Percentiles rank a stretch among this genome's conserved stretches.
Evolutionary conservation across 441 rosid species (phyloP).

Genomic region (Pelargonium myrrhifolium): DNA sequence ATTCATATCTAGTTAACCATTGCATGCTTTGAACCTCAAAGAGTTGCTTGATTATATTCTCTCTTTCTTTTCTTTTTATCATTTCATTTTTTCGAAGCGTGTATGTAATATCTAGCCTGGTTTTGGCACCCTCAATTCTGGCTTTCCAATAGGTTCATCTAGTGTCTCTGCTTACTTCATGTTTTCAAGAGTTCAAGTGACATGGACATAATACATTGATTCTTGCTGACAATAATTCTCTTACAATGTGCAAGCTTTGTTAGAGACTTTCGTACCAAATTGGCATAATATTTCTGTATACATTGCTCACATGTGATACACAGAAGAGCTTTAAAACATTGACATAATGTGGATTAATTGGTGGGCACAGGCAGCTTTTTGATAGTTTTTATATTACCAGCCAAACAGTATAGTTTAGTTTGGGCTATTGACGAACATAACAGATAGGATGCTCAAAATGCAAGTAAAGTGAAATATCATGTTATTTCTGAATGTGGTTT

Average conservation of each 20-base stretch:
- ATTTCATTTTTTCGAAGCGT: too few species aligned
- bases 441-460: background rate
- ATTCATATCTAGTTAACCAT: background rate
- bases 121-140: too few species aligned
- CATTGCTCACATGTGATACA: background rate
- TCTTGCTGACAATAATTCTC: background rate
- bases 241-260: background rate
- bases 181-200: too few species aligned
- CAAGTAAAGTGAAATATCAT: too few species aligned
- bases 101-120: too few species aligned
- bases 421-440: background rate
- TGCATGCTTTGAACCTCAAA: too few species aligned
- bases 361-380: background rate
- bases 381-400: background rate
- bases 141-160: too few species aligned
- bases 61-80: too few species aligned
- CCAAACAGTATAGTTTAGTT: background rate
- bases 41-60: too few species aligned
- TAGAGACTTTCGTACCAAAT: background rate
- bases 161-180: too few species aligned
- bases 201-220: too few species aligned
- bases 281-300: background rate
- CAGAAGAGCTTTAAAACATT: background rate
- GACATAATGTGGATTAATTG: background rate
- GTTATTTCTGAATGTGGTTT: background rate